Conservation (phyloP, 305 asterid genomes). For the Fraxinus velutina region DNA sequence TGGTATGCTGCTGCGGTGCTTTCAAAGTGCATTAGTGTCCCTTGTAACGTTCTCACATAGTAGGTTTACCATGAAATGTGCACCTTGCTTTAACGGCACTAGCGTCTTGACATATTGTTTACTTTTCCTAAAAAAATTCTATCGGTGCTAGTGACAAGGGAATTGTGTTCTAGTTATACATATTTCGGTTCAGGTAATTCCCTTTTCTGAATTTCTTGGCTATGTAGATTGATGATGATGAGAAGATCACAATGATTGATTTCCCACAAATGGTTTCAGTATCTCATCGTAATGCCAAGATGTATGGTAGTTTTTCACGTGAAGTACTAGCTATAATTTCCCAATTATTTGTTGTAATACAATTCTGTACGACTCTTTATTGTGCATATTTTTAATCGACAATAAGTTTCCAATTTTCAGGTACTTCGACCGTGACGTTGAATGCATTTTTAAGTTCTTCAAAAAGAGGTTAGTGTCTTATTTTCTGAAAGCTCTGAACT, state of each 20-base stretch:
- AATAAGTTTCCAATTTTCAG: constrained; percentile 35
- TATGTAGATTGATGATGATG: constrained; percentile 70
- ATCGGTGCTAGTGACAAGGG: neutral
- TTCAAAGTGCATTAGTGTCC: constrained; percentile 11
- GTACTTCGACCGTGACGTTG: constrained; percentile 93
- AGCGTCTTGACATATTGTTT: neutral
- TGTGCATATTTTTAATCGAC: neutral
- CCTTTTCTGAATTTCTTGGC: neutral
- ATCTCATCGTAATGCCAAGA: constrained; percentile 83
- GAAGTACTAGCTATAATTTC: neutral
- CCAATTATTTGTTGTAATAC: neutral
- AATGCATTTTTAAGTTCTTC: constrained; percentile 84
- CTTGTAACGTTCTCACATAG: constrained; percentile 1
- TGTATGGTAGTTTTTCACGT: constrained; percentile 42
- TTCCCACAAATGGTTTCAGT: constrained; percentile 98
- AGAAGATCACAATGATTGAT: constrained; percentile 89
- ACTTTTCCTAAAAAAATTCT: constrained; percentile 1
- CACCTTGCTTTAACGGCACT: neutral
- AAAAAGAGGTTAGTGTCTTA: constrained; percentile 59
- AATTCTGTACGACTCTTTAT: neutral
- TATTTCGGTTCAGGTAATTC: neutral
- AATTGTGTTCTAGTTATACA: neutral
- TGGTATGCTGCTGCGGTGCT: constrained; percentile 39
- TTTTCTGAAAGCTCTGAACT: constrained; percentile 5
- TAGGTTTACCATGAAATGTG: constrained; percentile 7